Evolutionary conservation across 1,139 yeast species (phyloP).

Genomic region (Sugiyamaella pinicola): DNA sequence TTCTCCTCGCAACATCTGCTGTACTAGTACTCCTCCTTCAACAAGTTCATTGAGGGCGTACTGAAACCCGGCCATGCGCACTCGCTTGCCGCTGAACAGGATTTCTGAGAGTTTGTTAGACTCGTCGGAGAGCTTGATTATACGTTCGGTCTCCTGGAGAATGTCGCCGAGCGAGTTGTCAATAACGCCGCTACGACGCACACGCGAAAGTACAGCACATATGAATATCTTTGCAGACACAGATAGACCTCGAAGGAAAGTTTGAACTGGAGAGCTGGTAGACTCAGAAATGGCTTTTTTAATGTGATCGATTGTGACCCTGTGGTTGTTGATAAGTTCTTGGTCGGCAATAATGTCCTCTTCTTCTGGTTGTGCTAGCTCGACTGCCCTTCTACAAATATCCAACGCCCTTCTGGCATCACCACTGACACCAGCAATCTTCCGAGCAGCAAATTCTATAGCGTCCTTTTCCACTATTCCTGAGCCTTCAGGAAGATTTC

Average conservation of each 20-base stretch:
- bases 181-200: conserved; percentile 67
- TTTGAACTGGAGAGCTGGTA: conserved; percentile 68
- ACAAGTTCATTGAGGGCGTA: conserved; percentile 64
- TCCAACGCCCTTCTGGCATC: conserved; percentile 94
- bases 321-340: conserved; percentile 46
- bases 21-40: conserved; percentile 74
- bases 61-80: conserved; percentile 51
- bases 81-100: conserved; percentile 28
- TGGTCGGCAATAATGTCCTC: conserved; percentile 11
- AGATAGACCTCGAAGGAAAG: conserved; percentile 61
- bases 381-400: conserved; percentile 88
- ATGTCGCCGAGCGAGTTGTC: conserved; percentile 77
- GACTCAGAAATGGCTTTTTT: conserved; percentile 80
- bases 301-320: conserved; percentile 70
- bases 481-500: conserved; percentile 21
- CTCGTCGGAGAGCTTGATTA: conserved; percentile 44
- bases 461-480: conserved; percentile 65
- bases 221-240: conserved; percentile 71
- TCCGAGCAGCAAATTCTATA: conserved; percentile 86
- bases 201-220: conserved; percentile 64
- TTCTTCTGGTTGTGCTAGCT: conserved; percentile 71
- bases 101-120: conserved; percentile 30
- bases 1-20: conserved; percentile 69
- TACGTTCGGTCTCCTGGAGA: conserved; percentile 69
- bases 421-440: conserved; percentile 95